phyloP scores from a whole-genome alignment of 805 yeast species.

The Cyberlindnera bimundalis region DNA sequence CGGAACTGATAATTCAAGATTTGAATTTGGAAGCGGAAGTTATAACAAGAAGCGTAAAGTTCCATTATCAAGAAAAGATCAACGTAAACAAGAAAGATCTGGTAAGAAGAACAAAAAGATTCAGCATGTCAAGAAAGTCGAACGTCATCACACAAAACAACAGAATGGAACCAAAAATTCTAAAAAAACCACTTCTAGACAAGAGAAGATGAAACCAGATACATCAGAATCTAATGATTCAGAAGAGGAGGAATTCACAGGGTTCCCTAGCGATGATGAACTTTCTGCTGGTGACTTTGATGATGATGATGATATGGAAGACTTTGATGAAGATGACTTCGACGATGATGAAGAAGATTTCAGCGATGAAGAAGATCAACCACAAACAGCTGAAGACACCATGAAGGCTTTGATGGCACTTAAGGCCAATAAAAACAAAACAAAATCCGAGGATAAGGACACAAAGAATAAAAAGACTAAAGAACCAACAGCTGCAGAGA shows the following conservation, averaged over 20 bases:
- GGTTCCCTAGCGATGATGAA: conserved; percentile 14
- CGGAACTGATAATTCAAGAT: conserved; percentile 40
- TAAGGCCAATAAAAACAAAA: conserved; percentile 13
- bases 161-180: conserved; percentile 20
- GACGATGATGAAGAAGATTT: conserved; percentile 19
- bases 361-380: conserved; percentile 17
- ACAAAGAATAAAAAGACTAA: conserved; percentile 1
- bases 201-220: conserved; percentile 23
- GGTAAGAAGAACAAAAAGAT: conserved; percentile 32
- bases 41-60: conserved; percentile 34
- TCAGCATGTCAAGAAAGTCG: conserved; percentile 7
- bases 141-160: not conserved
- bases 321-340: conserved; percentile 15
- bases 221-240: not conserved
- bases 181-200: not conserved
- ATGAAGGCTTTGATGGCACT: conserved; percentile 38
- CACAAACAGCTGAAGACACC: conserved; percentile 38
- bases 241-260: conserved; percentile 24
- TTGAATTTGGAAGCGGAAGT: conserved; percentile 23
- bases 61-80: conserved; percentile 38
- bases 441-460: not conserved
- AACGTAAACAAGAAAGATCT: conserved; percentile 38
- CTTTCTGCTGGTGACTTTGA: conserved; percentile 19
- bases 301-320: conserved; percentile 17
- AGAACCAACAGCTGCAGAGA: conserved; percentile 35